Evolutionary conservation across 495 filamentous ascomycete species (phyloP), one percentile per base, ranked within the genome.

Genomic region (Aspergillus bertholletiae): DNA sequence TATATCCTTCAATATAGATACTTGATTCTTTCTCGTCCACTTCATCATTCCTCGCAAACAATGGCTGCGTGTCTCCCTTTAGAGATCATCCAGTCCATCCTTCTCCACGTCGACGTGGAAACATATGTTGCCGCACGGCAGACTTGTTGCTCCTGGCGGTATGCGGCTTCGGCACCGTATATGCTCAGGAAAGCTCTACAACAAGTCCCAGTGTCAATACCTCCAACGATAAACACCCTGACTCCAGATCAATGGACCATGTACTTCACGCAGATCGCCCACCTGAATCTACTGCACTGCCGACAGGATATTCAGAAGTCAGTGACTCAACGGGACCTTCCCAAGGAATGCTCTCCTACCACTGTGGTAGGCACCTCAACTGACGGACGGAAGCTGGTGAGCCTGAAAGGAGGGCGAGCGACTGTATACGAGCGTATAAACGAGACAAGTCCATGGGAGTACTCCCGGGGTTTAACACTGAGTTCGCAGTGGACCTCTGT

Each of bases 21-120:
- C 17, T 1, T 12, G 18, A 43, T 43, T 43, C 11, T 22, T 43
- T 8, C 18, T 43, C 39, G 15, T 12, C n/a, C 21, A 5, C 11
- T 13, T 43, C 18, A 12, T 15, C 39, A 17, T 40, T 5, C n/a
- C 6, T 43, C 3, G 9, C 20, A 23, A 44, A 30, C 53, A 45
- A 58, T 55, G 55, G 26, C 48, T 20, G 27, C 21, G 11, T 35
- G 18, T 21, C 59, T 65, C 22, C 62, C 62, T 8, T 17, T 58
- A 20, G 62, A 65, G 28, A 55, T 65, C n/a, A 41, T 65, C 26
- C 56, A 61, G 22, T 54, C 53, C 6, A 53, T 64, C 17, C 56
- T 61, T 8, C 34, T 51, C 11, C 28, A 57, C 44, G 27, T 58
- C 23, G 54, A 59, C n/a, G 22, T 53, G 1, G 62, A 65, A 28